Evolutionary conservation across 768 basidiomycete species (phyloP), one percentile per base, ranked within the genome.

Genomic region (Lanmaoa pseudosensibilis): DNA sequence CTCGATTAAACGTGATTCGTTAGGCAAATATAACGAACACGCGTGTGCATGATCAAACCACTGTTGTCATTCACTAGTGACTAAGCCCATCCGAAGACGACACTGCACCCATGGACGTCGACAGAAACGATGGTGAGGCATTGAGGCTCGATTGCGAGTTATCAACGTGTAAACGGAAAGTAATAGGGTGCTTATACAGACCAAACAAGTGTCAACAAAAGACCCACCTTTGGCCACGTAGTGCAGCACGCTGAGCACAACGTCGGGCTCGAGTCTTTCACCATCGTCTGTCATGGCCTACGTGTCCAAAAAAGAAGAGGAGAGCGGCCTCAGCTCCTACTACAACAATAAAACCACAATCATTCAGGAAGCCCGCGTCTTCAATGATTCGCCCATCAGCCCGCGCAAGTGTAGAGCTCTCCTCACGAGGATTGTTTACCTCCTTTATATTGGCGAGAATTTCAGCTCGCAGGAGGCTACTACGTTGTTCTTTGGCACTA

Each of bases 351-450:
- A 98, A 75, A 95, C 93, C 21, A 97, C 96, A 1, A 90, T 98
- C 62, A 90, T 98, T 64, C 97, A 98, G 74, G 97, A 99, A 74
- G 95, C 97, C 57, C 87, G 97, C 63, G 90, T 94, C 56, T 99
- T 99, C 86, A 98, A 99, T 77, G 96, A 98, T 70, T 97, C 96
- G 18, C 97, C 97, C 57, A 94, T 99, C 76, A 96, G 92, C 70
- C 96, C 96, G 19, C 83, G 95, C 70, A 97, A 95, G 78, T 98
- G 96, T 76, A 85, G 96, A 72, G 89, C 95, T 44, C 84, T 99
- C 54, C 85, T 99, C 68, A 98, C 96, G 43, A 83, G 96, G 69
- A 95, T 98, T 65, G 92, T 98, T 41, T 96, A 98, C 76, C 81
- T 99, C 49, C 81, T 99, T 56, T 98, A 98, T 75, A 86, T 94